Evolutionary conservation across 257 asterid genomes (phyloP).

Genomic region (Penstemon davidsonii): DNA sequence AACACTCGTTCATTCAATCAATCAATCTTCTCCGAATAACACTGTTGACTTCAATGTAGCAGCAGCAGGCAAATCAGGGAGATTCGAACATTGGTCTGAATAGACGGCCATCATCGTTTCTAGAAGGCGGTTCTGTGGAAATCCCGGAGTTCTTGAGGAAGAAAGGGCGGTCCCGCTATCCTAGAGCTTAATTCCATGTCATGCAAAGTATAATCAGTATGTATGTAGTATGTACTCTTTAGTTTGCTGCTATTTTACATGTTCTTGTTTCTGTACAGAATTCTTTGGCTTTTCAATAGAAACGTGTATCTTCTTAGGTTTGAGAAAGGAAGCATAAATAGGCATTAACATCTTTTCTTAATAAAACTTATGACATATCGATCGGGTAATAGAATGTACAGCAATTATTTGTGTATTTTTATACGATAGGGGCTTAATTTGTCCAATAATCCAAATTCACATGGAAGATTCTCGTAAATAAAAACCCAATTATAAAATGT

Average conservation of each 20-base stretch:
- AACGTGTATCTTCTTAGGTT: constrained; percentile 26
- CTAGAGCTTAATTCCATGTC: constrained; percentile 55
- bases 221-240: background rate
- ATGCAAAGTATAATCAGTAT: background rate
- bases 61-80: constrained; percentile 67
- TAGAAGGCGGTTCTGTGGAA: constrained; percentile 72
- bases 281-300: constrained; percentile 26
- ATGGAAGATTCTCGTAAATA: no score
- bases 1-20: background rate
- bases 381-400: background rate
- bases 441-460: no score
- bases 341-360: background rate
- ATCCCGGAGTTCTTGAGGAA: constrained; percentile 89
- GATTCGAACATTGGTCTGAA: constrained; percentile 57
- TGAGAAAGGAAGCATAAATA: constrained; percentile 17
- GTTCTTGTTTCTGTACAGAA: constrained; percentile 38
- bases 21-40: background rate
- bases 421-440: no score
- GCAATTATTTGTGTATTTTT: no score
- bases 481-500: no score
- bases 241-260: no score
- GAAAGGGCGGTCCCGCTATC: constrained; percentile 86
- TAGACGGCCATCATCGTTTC: constrained; percentile 65
- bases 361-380: constrained; percentile 21
- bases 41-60: background rate